These are phyloP conservation scores for Fusarium paranaense DNA, from an alignment of 2,329 filamentous ascomycete species.

Conservation along the genomic window DNA sequence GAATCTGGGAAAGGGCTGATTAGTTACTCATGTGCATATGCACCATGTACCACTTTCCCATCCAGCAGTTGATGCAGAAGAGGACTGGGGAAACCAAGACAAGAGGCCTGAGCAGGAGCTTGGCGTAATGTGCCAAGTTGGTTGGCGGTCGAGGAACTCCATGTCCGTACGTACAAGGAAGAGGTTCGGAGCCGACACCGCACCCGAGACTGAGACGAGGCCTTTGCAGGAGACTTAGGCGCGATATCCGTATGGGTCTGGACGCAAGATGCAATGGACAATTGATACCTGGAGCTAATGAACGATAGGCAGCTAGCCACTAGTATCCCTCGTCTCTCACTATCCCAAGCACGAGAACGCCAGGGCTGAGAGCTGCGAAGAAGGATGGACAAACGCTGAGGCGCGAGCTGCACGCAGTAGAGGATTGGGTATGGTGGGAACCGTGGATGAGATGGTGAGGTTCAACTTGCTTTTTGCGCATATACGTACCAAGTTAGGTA, in stretches of 20 bases:
- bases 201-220: not conserved
- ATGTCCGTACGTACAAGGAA: not conserved
- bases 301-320: not conserved
- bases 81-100: not conserved
- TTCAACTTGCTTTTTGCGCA: constrained; percentile 9
- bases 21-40: not conserved
- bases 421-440: constrained; percentile 20
- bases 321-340: not conserved
- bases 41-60: not conserved
- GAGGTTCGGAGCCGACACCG: not conserved
- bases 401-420: constrained; percentile 13
- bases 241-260: not conserved
- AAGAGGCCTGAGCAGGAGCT: not conserved
- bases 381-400: not conserved
- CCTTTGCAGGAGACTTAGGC: not conserved
- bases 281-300: not conserved
- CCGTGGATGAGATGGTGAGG: not conserved
- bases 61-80: not conserved
- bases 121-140: not conserved
- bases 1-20: not conserved
- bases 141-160: not conserved
- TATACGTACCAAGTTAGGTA: not conserved
- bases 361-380: not conserved
- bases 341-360: not conserved
- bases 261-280: not conserved